Percentiles rank a stretch among this genome's conserved stretches.
These are phyloP conservation scores for Candida sojae DNA, from an alignment of 1,139 yeast genomes.

Conservation along the genomic window DNA sequence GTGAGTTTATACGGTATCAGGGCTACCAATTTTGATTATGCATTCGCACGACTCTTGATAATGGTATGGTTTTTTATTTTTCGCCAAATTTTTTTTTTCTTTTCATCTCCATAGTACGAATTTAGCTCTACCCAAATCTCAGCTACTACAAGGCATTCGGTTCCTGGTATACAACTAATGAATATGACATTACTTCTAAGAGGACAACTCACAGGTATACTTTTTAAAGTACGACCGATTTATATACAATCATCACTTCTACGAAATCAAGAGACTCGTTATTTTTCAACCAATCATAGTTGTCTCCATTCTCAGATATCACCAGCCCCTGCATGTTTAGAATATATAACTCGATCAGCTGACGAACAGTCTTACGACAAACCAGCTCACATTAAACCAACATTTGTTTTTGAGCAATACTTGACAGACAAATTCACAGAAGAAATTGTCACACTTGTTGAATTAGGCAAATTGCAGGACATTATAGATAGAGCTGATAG, in stretches of 20 bases:
- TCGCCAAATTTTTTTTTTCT: background rate
- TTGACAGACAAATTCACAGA: background rate
- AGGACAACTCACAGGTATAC: background rate
- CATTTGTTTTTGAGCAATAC: background rate
- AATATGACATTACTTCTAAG: background rate
- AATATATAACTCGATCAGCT: background rate
- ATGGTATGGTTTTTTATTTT: background rate
- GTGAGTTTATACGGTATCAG: background rate
- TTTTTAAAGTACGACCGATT: background rate
- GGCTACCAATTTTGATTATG: background rate
- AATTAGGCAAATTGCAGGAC: background rate
- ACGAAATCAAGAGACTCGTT: background rate
- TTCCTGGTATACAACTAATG: background rate
- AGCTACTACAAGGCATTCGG: too few relatives aligned
- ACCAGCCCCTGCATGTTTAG: background rate
- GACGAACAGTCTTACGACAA: background rate
- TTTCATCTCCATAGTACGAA: background rate
- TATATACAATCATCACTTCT: background rate
- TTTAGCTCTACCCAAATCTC: background rate
- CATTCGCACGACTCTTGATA: background rate
- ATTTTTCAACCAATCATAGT: slow-evolving; percentile 1
- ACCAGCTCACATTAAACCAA: background rate
- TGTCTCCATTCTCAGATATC: background rate
- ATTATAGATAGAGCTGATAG: background rate
- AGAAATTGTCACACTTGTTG: background rate